Conservation (phyloP, 2,329 filamentous ascomycete species). For the Madurella fahalii region DNA sequence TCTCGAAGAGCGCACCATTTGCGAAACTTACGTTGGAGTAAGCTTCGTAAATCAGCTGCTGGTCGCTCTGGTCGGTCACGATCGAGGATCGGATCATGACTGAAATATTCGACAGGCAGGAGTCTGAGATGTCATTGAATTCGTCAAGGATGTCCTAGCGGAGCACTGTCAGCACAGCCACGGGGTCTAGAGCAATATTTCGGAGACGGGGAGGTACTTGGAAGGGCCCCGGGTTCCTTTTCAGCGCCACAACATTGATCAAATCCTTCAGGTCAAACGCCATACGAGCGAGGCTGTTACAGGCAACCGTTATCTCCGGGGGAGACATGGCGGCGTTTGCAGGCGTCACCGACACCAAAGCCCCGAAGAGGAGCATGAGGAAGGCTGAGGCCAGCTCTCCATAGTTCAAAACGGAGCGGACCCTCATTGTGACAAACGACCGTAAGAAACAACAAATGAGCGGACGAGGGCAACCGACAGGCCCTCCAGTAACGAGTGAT, state of each 20-base stretch:
- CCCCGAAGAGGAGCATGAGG: slow-evolving; percentile 9
- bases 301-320: slow-evolving; percentile 13
- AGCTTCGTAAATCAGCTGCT: slow-evolving; percentile 20
- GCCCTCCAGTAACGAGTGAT: slow-evolving; percentile 8
- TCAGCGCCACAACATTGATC: slow-evolving; percentile 12
- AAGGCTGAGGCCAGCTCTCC: slow-evolving; percentile 2
- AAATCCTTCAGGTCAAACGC: slow-evolving; percentile 21
- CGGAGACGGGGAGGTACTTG: slow-evolving; percentile 8
- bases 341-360: slow-evolving; percentile 6
- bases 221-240: slow-evolving; percentile 19
- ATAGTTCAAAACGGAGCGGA: background rate
- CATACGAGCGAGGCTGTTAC: slow-evolving; percentile 20
- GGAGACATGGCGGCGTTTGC: slow-evolving; percentile 16
- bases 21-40: slow-evolving; percentile 18
- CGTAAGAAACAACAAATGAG: slow-evolving; percentile 7
- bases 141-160: slow-evolving; percentile 21
- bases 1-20: too few species aligned
- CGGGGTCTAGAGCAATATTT: too few species aligned
- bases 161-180: background rate
- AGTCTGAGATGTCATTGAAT: slow-evolving; percentile 21
- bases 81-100: slow-evolving; percentile 20
- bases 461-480: slow-evolving; percentile 13
- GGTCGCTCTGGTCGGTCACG: slow-evolving; percentile 12
- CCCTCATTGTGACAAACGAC: slow-evolving; percentile 6
- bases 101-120: slow-evolving; percentile 19